These are phyloP conservation scores for Lentinula lateritia DNA, from an alignment of 768 basidiomycete genomes.

Conservation along the genomic window DNA sequence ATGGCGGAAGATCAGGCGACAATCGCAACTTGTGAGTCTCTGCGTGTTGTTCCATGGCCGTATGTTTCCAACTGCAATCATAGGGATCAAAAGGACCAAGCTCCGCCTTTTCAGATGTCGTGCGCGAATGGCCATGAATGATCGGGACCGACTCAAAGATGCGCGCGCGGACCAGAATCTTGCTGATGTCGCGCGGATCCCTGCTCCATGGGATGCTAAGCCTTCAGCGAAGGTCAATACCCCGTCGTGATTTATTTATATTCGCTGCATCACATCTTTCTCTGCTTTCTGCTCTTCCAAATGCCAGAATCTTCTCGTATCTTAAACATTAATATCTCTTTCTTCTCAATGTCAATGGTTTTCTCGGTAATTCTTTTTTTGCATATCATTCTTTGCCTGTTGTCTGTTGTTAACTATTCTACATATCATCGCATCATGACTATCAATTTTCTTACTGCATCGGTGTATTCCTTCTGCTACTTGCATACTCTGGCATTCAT, in stretches of 20 bases:
- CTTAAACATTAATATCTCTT: neutral
- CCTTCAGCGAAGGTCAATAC: conserved; percentile 17
- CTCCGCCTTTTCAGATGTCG: conserved; percentile 76
- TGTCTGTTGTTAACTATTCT: neutral
- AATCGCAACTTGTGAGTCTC: conserved; percentile 63
- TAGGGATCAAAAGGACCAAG: conserved; percentile 85
- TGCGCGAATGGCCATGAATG: conserved; percentile 72
- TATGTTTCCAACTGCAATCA: neutral
- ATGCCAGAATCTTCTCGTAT: neutral
- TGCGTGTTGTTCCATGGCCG: neutral
- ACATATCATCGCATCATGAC: neutral
- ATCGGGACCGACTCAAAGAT: conserved; percentile 66
- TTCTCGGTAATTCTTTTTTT: neutral
- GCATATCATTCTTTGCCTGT: neutral
- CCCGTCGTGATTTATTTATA: neutral
- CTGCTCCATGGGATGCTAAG: conserved; percentile 67
- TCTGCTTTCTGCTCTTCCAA: too few species aligned
- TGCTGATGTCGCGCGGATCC: conserved; percentile 63
- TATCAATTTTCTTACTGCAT: neutral
- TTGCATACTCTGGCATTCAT: neutral
- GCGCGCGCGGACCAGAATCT: conserved; percentile 77
- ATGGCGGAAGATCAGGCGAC: conserved; percentile 79
- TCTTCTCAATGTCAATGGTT: neutral
- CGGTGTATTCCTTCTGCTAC: neutral
- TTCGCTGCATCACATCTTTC: neutral